phyloP scores from a whole-genome alignment of 805 yeast species.

The Saturnispora ahearnii region DNA sequence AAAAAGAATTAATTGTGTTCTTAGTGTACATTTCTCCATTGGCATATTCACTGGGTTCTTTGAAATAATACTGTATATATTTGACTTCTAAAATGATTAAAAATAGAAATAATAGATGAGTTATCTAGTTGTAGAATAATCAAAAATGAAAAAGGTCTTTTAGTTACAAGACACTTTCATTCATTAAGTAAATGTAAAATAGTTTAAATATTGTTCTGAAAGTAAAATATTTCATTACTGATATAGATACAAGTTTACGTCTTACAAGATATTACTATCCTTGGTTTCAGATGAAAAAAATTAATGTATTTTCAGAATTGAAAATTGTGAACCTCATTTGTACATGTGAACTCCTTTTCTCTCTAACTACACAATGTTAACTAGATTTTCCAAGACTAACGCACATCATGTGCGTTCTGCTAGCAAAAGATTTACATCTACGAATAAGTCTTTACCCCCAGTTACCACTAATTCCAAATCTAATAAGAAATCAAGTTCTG shows the following conservation, averaged over 20 bases:
- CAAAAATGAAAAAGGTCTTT: background rate
- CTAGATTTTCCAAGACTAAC: background rate
- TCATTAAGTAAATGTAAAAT: too few species aligned
- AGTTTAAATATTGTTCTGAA: too few species aligned
- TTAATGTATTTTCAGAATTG: too few species aligned
- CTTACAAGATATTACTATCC: too few species aligned
- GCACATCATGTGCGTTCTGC: background rate
- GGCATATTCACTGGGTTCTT: background rate
- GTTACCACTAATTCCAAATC: background rate
- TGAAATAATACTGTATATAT: background rate
- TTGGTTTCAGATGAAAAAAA: too few species aligned
- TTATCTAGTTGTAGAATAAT: background rate
- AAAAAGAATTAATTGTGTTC: slow-evolving; percentile 30
- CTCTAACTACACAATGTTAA: background rate
- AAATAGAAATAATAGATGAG: background rate
- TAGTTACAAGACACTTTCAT: too few species aligned
- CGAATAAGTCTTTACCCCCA: background rate
- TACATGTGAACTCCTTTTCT: background rate
- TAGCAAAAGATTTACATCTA: background rate
- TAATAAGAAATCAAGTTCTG: background rate
- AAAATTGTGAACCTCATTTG: background rate
- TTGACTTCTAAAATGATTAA: background rate
- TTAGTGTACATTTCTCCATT: background rate
- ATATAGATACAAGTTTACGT: too few species aligned
- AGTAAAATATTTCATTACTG: too few species aligned